Evolutionary conservation across 2,329 filamentous ascomycete genomes (phyloP).

Genomic region (Fusarium sambucinum): DNA sequence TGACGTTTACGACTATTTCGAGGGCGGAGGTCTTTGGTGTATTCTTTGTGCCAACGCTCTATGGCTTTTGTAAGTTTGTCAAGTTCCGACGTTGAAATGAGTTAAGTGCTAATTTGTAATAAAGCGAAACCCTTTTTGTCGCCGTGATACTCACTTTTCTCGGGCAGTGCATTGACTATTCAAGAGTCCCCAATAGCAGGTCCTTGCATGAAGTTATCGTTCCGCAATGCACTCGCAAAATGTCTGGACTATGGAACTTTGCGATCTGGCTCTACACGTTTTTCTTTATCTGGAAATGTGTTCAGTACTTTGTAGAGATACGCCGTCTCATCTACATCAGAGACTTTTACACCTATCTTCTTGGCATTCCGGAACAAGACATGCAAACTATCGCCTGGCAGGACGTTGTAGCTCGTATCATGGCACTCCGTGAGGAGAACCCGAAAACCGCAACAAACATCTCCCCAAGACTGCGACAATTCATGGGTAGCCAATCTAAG

Average conservation of each 20-base stretch:
- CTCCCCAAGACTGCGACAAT: conserved; percentile 64
- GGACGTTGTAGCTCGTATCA: conserved; percentile 86
- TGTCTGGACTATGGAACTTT: conserved; percentile 81
- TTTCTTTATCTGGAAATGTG: conserved; percentile 84
- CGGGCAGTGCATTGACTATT: conserved; percentile 87
- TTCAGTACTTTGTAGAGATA: conserved; percentile 79
- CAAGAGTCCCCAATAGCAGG: conserved; percentile 74
- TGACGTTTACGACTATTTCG: conserved; percentile 87
- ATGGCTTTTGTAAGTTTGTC: conserved; percentile 74
- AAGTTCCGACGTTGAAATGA: not conserved
- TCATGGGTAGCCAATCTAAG: conserved; percentile 86
- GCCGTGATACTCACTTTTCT: conserved; percentile 86
- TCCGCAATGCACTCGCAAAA: conserved; percentile 78
- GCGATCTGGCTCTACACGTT: conserved; percentile 87
- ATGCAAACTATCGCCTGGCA: conserved; percentile 97
- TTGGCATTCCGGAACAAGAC: conserved; percentile 84
- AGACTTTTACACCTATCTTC: conserved; percentile 85
- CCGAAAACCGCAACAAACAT: conserved; percentile 77
- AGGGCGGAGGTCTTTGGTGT: conserved; percentile 85
- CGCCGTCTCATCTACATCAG: conserved; percentile 81
- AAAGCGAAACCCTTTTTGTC: conserved; percentile 82
- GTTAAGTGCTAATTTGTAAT: conserved; percentile 14
- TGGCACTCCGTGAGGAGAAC: conserved; percentile 86
- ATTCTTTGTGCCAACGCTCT: conserved; percentile 80
- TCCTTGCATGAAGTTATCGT: conserved; percentile 68